These are phyloP conservation scores for Malus sylvestris DNA, from an alignment of 306 rosid species.

Conservation along the genomic window DNA sequence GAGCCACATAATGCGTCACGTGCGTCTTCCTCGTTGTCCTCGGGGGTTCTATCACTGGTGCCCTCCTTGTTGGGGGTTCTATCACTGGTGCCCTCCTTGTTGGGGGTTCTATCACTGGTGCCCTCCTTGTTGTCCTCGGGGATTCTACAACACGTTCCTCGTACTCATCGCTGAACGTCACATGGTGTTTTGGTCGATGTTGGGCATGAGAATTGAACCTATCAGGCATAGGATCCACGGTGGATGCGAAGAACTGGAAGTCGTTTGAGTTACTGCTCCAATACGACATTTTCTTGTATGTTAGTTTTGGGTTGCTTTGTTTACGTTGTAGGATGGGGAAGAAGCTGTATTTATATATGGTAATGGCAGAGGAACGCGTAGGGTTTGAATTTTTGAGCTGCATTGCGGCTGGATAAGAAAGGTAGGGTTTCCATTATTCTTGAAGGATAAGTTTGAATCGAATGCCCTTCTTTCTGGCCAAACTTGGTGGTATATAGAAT, in stretches of 20 bases:
- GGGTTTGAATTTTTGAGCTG: neutral
- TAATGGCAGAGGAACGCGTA: neutral
- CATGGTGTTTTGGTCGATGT: neutral
- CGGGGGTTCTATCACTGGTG: neutral
- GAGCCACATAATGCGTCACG: neutral
- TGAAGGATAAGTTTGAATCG: slow-evolving; percentile 31
- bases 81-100: neutral
- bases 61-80: neutral
- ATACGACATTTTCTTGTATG: slow-evolving; percentile 6
- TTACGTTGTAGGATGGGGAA: neutral
- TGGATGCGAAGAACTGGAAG: slow-evolving; percentile 2
- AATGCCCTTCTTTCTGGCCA: slow-evolving; percentile 6
- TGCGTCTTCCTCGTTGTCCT: neutral
- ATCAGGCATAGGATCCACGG: slow-evolving; percentile 1
- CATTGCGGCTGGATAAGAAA: neutral
- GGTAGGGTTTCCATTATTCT: neutral
- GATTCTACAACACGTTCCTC: slow-evolving; percentile 9
- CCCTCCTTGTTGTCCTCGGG: neutral
- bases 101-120: too few relatives aligned
- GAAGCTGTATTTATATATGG: neutral
- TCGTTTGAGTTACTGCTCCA: neutral
- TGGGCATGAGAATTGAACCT: neutral
- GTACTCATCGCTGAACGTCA: slow-evolving; percentile 1
- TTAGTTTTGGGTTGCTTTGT: neutral
- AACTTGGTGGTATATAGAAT: neutral